Conservation (phyloP, 2,329 filamentous ascomycete species). For the Verticillium nonalfalfae region DNA sequence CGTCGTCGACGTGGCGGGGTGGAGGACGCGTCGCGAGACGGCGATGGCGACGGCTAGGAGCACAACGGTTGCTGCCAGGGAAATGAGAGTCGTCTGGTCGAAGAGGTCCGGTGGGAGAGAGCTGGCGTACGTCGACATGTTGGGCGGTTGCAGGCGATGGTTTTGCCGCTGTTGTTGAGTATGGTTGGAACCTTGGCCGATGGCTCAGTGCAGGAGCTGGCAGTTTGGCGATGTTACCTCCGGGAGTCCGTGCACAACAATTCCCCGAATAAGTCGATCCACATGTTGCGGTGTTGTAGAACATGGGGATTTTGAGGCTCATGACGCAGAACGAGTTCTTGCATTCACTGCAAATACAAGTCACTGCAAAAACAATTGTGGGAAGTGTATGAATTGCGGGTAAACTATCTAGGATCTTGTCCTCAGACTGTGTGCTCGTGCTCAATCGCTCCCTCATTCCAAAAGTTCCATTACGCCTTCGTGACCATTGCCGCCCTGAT, state of each 20-base stretch:
- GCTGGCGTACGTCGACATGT: constrained; percentile 11
- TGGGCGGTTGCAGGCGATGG: neutral
- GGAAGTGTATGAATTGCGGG: neutral
- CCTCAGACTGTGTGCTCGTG: neutral
- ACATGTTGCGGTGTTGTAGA: too few relatives aligned
- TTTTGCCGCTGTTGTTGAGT: neutral
- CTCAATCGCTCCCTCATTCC: neutral
- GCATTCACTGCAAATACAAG: too few relatives aligned
- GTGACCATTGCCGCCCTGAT: constrained; percentile 2
- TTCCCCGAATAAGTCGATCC: too few relatives aligned
- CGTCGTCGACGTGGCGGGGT: constrained; percentile 44
- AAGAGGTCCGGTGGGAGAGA: constrained; percentile 44
- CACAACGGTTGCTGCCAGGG: constrained; percentile 47
- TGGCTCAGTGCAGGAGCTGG: neutral
- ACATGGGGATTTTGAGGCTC: too few relatives aligned
- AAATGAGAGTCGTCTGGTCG: constrained; percentile 53
- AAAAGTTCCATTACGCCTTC: neutral
- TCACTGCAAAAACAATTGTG: neutral
- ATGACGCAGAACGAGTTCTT: too few relatives aligned
- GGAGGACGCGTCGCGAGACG: constrained; percentile 38
- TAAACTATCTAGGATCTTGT: neutral
- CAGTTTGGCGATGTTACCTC: neutral
- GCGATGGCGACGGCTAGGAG: constrained; percentile 45
- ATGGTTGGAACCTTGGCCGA: neutral
- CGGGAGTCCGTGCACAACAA: neutral